A percentile compares a stretch with the other conserved stretches of the same genome.
Evolutionary conservation across 106 monocot genomes (phyloP).

Genomic region (Vanilla planifolia): DNA sequence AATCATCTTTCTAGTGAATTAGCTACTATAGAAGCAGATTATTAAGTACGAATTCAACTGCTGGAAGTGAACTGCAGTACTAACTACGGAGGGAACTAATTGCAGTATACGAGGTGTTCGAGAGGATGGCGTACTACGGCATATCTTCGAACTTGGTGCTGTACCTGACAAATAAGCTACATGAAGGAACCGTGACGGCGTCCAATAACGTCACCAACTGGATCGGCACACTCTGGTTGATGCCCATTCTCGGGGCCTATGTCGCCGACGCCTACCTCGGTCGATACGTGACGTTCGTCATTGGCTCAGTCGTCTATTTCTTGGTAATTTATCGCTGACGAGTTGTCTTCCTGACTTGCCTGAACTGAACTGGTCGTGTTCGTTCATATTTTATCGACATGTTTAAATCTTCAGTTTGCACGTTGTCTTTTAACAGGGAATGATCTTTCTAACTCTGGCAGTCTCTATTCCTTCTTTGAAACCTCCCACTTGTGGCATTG

Average conservation of each 20-base stretch:
- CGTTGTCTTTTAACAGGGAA: no score
- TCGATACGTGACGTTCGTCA: conserved; percentile 65
- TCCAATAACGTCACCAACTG: conserved; percentile 81
- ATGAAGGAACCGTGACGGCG: conserved; percentile 62
- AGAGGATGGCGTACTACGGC: conserved; percentile 83
- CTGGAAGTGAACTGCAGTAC: no score
- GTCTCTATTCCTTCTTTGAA: conserved; percentile 19
- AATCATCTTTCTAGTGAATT: no score
- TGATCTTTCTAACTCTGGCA: conserved; percentile 17
- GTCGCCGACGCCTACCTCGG: conserved; percentile 71
- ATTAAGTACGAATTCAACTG: no score
- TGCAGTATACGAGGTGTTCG: conserved; percentile 73
- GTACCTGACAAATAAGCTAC: conserved; percentile 60
- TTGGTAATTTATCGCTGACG: conserved; percentile 9
- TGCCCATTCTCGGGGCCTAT: conserved; percentile 62
- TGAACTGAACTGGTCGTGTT: no score
- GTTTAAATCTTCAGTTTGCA: no score
- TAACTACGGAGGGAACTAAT: no score
- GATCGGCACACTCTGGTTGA: conserved; percentile 75
- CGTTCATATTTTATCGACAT: no score
- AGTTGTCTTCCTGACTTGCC: no score
- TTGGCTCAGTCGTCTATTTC: conserved; percentile 53
- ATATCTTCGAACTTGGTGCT: conserved; percentile 68
- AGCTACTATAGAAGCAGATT: no score
- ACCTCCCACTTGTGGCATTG: conserved; percentile 15